Evolutionary conservation across 495 filamentous ascomycete genomes (phyloP).

Genomic region (Niebla homalea): DNA sequence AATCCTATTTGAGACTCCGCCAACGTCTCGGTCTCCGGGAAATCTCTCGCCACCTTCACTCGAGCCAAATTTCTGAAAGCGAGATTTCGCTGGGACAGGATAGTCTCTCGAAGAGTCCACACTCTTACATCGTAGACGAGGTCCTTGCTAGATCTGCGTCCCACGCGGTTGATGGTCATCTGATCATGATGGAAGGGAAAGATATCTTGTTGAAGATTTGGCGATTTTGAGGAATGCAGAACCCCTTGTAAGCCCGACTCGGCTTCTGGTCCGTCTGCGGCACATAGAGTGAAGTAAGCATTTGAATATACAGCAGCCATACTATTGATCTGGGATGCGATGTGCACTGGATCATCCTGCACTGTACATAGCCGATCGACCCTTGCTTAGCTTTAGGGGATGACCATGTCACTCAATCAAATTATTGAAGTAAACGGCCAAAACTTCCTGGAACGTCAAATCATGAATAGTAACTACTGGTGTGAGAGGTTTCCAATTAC

Average conservation of each 20-base stretch:
- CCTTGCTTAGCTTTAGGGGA: no score
- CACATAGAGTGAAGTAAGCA: constrained; percentile 5
- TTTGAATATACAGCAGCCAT: constrained; percentile 5
- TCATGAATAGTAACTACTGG: no score
- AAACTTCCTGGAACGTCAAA: no score
- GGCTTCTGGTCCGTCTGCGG: constrained; percentile 1
- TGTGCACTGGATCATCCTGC: constrained; percentile 2
- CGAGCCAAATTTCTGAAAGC: no score
- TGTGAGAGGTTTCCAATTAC: no score
- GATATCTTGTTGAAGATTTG: background rate
- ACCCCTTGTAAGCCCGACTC: background rate
- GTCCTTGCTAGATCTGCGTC: background rate
- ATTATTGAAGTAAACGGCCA: no score
- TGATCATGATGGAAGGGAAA: background rate
- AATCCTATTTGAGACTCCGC: no score
- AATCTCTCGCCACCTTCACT: no score
- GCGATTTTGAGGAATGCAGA: background rate
- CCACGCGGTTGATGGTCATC: background rate
- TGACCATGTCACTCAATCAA: no score
- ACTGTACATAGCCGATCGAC: constrained; percentile 7
- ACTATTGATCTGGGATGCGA: constrained; percentile 2
- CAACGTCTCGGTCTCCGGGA: no score
- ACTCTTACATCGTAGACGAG: background rate
- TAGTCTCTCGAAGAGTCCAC: background rate
- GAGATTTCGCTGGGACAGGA: no score